phyloP scores from a whole-genome alignment of 352 stramenopile species.

The Aphanomyces stellatus region DNA sequence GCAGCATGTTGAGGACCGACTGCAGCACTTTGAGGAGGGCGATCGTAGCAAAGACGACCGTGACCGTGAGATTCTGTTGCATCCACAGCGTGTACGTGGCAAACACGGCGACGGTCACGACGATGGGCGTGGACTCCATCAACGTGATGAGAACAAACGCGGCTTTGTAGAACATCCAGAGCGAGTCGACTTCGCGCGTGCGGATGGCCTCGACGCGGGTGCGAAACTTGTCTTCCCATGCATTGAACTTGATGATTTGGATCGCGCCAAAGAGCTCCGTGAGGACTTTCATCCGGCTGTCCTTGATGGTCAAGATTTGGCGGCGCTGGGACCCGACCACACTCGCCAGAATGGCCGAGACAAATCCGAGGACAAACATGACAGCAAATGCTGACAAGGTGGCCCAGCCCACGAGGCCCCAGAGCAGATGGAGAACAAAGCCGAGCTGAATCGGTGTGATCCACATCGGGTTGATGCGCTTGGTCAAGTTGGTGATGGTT shows the following conservation, averaged over 20 bases:
- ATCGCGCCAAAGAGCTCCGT: not conserved
- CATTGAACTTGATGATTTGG: not conserved
- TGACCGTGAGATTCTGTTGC: conserved; percentile 11
- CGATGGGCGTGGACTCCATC: conserved; percentile 33
- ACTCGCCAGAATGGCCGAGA: not conserved
- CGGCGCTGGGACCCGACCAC: not conserved
- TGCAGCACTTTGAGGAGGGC: conserved; percentile 9
- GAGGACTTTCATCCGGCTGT: not conserved
- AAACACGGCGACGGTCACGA: conserved; percentile 57
- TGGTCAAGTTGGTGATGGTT: conserved; percentile 73
- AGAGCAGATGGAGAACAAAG: not conserved
- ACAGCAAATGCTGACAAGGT: not conserved
- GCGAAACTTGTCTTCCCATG: not conserved
- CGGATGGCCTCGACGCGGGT: not conserved
- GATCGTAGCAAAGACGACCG: conserved; percentile 10
- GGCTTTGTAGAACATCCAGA: conserved; percentile 26
- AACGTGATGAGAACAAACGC: conserved; percentile 33
- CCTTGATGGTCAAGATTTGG: not conserved
- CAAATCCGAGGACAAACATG: not conserved
- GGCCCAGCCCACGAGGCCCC: not conserved
- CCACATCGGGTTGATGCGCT: not conserved
- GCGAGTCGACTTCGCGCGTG: not conserved
- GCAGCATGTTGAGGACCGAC: not conserved
- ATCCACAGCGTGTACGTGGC: conserved; percentile 21
- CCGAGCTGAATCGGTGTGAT: not conserved